Percentiles rank a stretch among this genome's conserved stretches.
Evolutionary conservation across 2,329 filamentous ascomycete genomes (phyloP).

Genomic region (Penicillium sp.): DNA sequence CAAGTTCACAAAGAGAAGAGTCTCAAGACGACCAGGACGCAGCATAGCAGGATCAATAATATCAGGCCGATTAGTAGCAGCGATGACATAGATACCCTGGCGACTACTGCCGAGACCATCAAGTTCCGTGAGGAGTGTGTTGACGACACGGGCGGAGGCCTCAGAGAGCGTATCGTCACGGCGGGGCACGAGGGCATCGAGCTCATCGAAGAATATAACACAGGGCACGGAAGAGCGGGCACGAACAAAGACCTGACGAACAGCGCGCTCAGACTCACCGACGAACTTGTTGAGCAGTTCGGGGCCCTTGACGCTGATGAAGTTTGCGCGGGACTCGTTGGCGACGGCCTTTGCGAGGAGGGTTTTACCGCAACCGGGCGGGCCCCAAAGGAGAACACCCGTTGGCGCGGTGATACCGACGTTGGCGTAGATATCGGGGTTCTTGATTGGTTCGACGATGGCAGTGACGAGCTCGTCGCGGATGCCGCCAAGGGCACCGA

Average conservation of each 20-base stretch:
- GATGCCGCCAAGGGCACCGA: conserved; percentile 78
- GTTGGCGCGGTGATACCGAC: conserved; percentile 79
- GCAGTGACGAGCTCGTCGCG: conserved; percentile 78
- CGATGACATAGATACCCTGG: conserved; percentile 87
- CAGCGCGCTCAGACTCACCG: conserved; percentile 88
- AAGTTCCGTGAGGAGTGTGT: conserved; percentile 89
- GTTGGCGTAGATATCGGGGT: conserved; percentile 71
- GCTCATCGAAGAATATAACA: conserved; percentile 96
- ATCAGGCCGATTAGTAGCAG: conserved; percentile 90
- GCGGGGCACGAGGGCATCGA: conserved; percentile 86
- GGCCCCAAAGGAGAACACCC: conserved; percentile 92
- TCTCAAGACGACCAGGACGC: conserved; percentile 83
- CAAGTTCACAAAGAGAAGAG: conserved; percentile 83
- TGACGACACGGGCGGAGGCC: conserved; percentile 84
- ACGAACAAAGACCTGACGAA: conserved; percentile 86
- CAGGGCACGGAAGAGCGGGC: conserved; percentile 85
- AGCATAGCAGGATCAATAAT: conserved; percentile 97
- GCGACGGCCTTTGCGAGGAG: conserved; percentile 94
- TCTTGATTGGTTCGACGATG: conserved; percentile 84
- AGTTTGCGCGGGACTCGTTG: conserved; percentile 93
- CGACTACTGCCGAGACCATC: conserved; percentile 75
- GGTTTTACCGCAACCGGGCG: conserved; percentile 95
- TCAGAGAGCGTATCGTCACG: conserved; percentile 77
- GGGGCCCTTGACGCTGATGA: conserved; percentile 96
- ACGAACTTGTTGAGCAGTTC: conserved; percentile 98